Evolutionary conservation across 164 flowering plant species (phyloP), one percentile per base, ranked within the genome.

Genomic region (Magnolia kwangsiensis): DNA sequence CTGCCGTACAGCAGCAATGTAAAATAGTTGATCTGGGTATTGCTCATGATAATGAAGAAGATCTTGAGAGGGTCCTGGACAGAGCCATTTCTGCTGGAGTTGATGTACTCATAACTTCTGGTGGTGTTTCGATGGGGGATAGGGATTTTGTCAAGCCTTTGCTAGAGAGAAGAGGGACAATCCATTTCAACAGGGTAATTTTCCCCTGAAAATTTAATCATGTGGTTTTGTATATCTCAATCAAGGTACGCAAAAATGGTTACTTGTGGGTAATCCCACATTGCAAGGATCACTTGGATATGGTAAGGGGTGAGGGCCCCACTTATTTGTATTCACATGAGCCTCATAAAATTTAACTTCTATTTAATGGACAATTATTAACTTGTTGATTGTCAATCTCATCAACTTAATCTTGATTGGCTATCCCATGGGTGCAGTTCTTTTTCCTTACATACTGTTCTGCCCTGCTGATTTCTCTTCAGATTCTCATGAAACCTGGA

Each of bases 121-220:
- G 99, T 69, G 99, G 99, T 81, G 98, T 96, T 82, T 93, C 99
- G 51, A 96, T 96, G 99, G 99, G 99, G 50, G 99, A 96, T 82
- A 87, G 87, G 83, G 99, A 93, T 83, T 90, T 84, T 77, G 91
- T 96, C 75, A 96, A 94, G 80, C 98, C 95, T 73, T 78, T 93
- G 80, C 88, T 96, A 75, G 80, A 78, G 82, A 91, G 87, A 86
- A 87, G 75, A 81, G 99, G 97, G 74, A 90, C 67, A 45, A 67
- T 92, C 50, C 69, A 88, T 84, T 96, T 93, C 75, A 83, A 75
- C 67, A 90, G 86, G 98, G 98, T 93, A 78, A 27, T 50, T 16
- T 58, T 58, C 24, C 50, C 66, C n/a, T 74, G 19, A 51, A 49
- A 1, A 45, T 14, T 11, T 27, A 37, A 29, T 37, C 19, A 64